Percentiles rank a stretch among this genome's conserved stretches.
phyloP scores from a whole-genome alignment of 1,284 basidiomycete species.

The Rhizoctonia solani region DNA sequence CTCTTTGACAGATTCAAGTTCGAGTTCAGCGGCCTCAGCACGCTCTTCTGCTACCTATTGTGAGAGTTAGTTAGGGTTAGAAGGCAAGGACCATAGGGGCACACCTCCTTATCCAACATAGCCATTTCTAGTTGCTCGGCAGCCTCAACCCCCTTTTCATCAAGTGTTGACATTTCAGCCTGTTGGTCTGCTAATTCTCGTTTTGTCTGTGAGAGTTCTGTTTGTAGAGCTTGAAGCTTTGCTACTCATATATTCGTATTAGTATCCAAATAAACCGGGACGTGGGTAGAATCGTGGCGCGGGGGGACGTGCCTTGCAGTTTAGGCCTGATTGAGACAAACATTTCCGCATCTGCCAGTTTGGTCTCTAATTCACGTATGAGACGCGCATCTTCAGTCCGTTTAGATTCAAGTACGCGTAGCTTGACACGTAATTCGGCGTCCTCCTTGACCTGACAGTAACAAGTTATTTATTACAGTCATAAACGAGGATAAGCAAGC shows the following conservation, averaged over 20 bases:
- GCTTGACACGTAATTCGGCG: constrained; percentile 76
- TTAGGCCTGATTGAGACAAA: constrained; percentile 87
- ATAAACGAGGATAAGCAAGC: background rate
- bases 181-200: constrained; percentile 70
- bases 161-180: constrained; percentile 62
- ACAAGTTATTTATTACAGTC: constrained; percentile 9
- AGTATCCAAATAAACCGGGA: background rate
- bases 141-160: constrained; percentile 66
- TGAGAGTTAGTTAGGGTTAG: background rate
- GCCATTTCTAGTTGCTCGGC: constrained; percentile 93
- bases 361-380: constrained; percentile 82
- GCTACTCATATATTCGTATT: constrained; percentile 46
- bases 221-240: constrained; percentile 80
- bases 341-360: constrained; percentile 79
- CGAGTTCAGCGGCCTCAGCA: constrained; percentile 77
- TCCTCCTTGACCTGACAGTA: constrained; percentile 64
- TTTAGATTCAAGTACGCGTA: constrained; percentile 83
- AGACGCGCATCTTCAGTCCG: constrained; percentile 84
- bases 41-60: constrained; percentile 81
- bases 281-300: background rate
- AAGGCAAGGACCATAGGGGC: background rate
- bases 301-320: constrained; percentile 59
- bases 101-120: constrained; percentile 88
- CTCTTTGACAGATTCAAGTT: constrained; percentile 79
- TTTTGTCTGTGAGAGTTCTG: constrained; percentile 70